phyloP scores from a whole-genome alignment of 805 yeast species.

The Saccharomyces paradoxus region DNA sequence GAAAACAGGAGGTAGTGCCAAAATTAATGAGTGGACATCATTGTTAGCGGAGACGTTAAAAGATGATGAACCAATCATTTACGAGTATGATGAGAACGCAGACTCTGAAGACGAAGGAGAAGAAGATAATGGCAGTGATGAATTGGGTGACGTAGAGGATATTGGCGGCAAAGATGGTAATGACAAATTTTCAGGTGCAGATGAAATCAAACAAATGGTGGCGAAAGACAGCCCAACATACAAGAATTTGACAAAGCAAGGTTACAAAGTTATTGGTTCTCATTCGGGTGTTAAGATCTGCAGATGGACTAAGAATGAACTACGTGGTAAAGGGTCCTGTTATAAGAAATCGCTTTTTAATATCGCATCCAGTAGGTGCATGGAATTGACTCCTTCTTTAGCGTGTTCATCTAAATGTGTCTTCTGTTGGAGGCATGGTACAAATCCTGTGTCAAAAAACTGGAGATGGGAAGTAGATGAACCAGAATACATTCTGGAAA shows the following conservation, averaged over 20 bases:
- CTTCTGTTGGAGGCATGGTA: conserved; percentile 96
- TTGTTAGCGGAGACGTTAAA: conserved; percentile 50
- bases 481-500: conserved; percentile 74
- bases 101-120: conserved; percentile 42
- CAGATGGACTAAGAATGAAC: conserved; percentile 92
- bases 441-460: conserved; percentile 90
- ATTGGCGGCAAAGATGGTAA: conserved; percentile 46
- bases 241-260: conserved; percentile 83
- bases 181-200: conserved; percentile 7
- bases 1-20: conserved; percentile 55
- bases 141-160: conserved; percentile 78
- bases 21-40: conserved; percentile 59
- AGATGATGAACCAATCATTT: conserved; percentile 65
- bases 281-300: conserved; percentile 94
- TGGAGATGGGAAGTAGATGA: conserved; percentile 96
- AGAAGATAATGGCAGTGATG: conserved; percentile 27
- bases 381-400: conserved; percentile 91
- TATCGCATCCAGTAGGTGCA: conserved; percentile 80
- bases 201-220: conserved; percentile 70
- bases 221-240: conserved; percentile 83
- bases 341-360: conserved; percentile 90
- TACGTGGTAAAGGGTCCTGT: conserved; percentile 90
- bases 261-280: conserved; percentile 85
- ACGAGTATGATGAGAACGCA: conserved; percentile 50
- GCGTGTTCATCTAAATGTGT: conserved; percentile 95